Evolutionary conservation across 805 yeast species (phyloP), one percentile per base, ranked within the genome.

Genomic region (Metahyphopichia silvanorum): DNA sequence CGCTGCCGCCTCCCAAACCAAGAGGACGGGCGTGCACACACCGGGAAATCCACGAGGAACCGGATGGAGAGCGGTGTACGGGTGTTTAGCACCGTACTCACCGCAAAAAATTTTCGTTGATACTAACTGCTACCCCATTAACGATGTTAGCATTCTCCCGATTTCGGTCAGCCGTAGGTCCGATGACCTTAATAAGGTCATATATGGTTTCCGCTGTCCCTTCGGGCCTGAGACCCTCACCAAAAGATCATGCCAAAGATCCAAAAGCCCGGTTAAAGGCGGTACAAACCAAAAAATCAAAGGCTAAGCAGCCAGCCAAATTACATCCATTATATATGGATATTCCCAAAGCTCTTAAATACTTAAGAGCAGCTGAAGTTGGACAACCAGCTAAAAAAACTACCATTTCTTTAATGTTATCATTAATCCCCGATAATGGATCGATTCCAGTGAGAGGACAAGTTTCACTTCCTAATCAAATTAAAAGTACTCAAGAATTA

Each of bases 321-420:
- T 59, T 42, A 10, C 69, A 70, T 32, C 89, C 89, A 2, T 64
- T 83, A 34, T 82, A 77, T 51, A 77, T 85, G 83, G 79, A 76
- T 31, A 69, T 87, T 6, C 76, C 84, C 5, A 58, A 64, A 19
- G 96, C 97, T 1, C 57, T 87, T 56, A 72, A 84, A 47, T 88
- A 79, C 51, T 54, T 91, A 35, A 71, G 96, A 42, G 96, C 98
- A 0, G 77, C 88, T 4, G 96, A 88, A 57, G 94, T 88, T 4
- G 98, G 98, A 4, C 77, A 84, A 51, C 77, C 91, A 2, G 64
- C 71, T 4, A 62, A 72, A n/a, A 78, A 79, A 46, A 79, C 91
- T 15, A 81, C 89, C 16, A 67, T 91, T 25, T 43, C 59, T 18
- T 67, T 84, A 12, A 58, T 85, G 34, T 76, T 82, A 33, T 71